These are phyloP conservation scores for Pontederia paniculata DNA, from an alignment of 176 grass and related monocot species.

Conservation along the genomic window DNA sequence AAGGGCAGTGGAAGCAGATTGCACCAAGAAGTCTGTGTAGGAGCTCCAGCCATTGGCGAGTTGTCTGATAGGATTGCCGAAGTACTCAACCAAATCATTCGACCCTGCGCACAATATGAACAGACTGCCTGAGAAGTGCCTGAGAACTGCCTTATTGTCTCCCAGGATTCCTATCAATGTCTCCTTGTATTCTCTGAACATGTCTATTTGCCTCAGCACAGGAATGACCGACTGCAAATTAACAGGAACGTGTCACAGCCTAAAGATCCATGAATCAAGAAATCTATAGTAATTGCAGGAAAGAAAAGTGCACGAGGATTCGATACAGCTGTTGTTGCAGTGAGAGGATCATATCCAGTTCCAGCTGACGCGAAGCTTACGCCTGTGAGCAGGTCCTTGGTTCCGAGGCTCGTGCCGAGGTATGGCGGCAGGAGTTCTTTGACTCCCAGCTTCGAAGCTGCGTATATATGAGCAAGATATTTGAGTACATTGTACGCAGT, in stretches of 20 bases:
- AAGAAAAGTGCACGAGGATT: not conserved
- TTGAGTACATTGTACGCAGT: not conserved
- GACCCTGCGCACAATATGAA: slow-evolving; percentile 49
- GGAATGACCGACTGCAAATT: slow-evolving; percentile 51
- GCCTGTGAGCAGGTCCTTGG: slow-evolving; percentile 35
- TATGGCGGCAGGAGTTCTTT: slow-evolving; percentile 42
- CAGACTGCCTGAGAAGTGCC: slow-evolving; percentile 34
- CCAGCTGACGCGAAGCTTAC: slow-evolving; percentile 76
- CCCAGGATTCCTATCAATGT: slow-evolving; percentile 32
- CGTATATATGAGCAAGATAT: not conserved
- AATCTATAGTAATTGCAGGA: not conserved
- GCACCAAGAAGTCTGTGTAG: not conserved
- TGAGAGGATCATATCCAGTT: slow-evolving; percentile 54
- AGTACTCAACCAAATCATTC: slow-evolving; percentile 53
- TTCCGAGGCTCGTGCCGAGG: slow-evolving; percentile 31
- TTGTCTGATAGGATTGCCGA: slow-evolving; percentile 12
- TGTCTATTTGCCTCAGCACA: slow-evolving; percentile 37
- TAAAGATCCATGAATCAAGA: slow-evolving; percentile 22
- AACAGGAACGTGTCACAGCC: slow-evolving; percentile 15
- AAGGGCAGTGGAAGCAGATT: not conserved
- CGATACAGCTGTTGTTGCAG: slow-evolving; percentile 26
- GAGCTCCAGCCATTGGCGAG: slow-evolving; percentile 19
- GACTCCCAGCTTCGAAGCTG: slow-evolving; percentile 45
- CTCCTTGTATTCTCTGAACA: slow-evolving; percentile 59
- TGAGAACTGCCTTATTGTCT: not conserved